Conservation (phyloP, 169 alveolate species). For the Cryptosporidium baileyi region DNA sequence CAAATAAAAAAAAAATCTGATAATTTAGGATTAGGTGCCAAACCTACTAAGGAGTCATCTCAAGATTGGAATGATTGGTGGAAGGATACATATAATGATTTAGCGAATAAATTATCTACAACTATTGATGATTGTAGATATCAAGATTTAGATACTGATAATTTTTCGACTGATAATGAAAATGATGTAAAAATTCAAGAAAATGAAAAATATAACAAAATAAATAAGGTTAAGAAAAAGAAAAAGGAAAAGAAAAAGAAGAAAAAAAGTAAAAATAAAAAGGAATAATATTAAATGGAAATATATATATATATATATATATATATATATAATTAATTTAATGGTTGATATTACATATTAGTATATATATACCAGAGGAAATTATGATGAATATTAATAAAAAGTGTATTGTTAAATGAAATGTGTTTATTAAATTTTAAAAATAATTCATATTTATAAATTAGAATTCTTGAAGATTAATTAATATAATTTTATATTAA, state of each 20-base stretch:
- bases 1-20: conserved; percentile 29
- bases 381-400: no score
- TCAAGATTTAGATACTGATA: background rate
- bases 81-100: conserved; percentile 59
- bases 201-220: background rate
- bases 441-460: no score
- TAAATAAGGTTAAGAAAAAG: background rate
- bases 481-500: no score
- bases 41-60: background rate
- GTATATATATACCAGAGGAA: no score
- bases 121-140: conserved; percentile 22
- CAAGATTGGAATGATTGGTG: conserved; percentile 61
- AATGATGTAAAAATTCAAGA: background rate
- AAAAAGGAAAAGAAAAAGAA: background rate
- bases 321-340: no score
- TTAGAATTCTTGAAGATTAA: no score
- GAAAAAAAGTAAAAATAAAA: background rate
- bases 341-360: no score
- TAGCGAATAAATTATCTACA: conserved; percentile 26
- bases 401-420: no score
- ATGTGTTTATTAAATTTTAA: no score
- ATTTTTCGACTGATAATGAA: background rate
- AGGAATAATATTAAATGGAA: background rate
- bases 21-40: conserved; percentile 56
- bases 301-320: no score